A percentile compares a stretch with the other conserved stretches of the same genome.
phyloP scores from a whole-genome alignment of 768 basidiomycete genomes.

The Suillus plorans region DNA sequence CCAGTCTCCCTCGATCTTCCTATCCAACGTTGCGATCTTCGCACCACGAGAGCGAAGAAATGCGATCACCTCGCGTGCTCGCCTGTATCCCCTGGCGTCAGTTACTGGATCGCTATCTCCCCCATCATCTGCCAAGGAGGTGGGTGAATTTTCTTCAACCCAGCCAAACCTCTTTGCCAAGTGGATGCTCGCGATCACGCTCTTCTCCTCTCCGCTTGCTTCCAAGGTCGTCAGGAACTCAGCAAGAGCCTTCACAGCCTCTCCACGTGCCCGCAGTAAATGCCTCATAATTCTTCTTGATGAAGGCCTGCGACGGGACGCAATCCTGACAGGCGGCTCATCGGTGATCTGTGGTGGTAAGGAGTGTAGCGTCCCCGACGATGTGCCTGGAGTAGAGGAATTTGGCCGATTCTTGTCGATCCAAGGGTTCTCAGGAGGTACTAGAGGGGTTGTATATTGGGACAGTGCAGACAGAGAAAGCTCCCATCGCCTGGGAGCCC shows the following conservation, averaged over 20 bases:
- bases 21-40: slow-evolving; percentile 53
- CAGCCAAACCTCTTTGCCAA: slow-evolving; percentile 44
- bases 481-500: slow-evolving; percentile 86
- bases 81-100: slow-evolving; percentile 52
- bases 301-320: slow-evolving; percentile 53
- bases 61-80: slow-evolving; percentile 66
- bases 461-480: slow-evolving; percentile 71
- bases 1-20: slow-evolving; percentile 64
- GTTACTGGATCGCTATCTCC: slow-evolving; percentile 22
- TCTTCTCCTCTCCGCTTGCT: slow-evolving; percentile 43
- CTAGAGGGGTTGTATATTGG: slow-evolving; percentile 65
- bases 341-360: slow-evolving; percentile 20
- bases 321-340: slow-evolving; percentile 39
- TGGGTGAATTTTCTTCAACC: slow-evolving; percentile 30
- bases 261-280: slow-evolving; percentile 81
- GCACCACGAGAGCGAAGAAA: slow-evolving; percentile 75
- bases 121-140: slow-evolving; percentile 18
- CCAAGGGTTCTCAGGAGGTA: slow-evolving; percentile 73
- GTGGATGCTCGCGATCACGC: slow-evolving; percentile 49
- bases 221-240: slow-evolving; percentile 68
- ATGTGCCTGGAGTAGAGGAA: slow-evolving; percentile 20
- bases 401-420: slow-evolving; percentile 46
- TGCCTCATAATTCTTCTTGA: slow-evolving; percentile 86
- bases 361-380: slow-evolving; percentile 6
- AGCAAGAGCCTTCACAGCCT: slow-evolving; percentile 77